Conservation (phyloP, 192 early-diverging fungal genomes). For the Chytriomyces sp. region DNA sequence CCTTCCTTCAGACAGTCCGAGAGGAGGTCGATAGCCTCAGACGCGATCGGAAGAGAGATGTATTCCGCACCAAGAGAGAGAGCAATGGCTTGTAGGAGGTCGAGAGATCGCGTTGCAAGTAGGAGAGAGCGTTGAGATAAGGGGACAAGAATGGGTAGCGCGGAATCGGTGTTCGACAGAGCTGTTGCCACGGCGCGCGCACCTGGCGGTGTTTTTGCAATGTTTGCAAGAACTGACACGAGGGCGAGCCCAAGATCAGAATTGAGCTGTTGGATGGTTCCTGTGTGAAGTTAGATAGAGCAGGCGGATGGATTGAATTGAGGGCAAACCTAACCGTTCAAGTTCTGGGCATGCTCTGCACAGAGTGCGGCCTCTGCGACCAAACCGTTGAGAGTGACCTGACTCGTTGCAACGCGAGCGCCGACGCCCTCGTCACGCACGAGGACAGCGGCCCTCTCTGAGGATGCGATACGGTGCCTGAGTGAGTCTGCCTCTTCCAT, state of each 20-base stretch:
- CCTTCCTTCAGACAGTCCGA: not conserved
- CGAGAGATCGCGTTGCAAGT: not conserved
- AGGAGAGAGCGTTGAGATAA: not conserved
- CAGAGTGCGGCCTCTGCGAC: not conserved
- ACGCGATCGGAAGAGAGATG: not conserved
- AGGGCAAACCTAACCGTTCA: not conserved
- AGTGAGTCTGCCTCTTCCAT: not conserved
- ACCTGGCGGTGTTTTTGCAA: not conserved
- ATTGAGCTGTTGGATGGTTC: not conserved
- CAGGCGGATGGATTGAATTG: not conserved
- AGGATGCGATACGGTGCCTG: not conserved
- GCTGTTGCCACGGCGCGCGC: not conserved
- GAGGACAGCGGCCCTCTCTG: not conserved
- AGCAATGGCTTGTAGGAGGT: not conserved
- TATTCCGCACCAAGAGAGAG: not conserved
- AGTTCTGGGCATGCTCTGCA: not conserved
- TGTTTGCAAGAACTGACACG: not conserved
- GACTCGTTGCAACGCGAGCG: not conserved
- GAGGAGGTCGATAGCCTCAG: conserved; percentile 11
- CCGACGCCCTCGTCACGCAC: not conserved
- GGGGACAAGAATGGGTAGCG: not conserved
- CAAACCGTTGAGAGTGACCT: too few species aligned
- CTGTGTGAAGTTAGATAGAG: not conserved
- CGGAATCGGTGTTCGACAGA: not conserved
- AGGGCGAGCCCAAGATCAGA: not conserved